Evolutionary conservation across 2,329 filamentous ascomycete species (phyloP).

Genomic region (Xylariaceae sp.): DNA sequence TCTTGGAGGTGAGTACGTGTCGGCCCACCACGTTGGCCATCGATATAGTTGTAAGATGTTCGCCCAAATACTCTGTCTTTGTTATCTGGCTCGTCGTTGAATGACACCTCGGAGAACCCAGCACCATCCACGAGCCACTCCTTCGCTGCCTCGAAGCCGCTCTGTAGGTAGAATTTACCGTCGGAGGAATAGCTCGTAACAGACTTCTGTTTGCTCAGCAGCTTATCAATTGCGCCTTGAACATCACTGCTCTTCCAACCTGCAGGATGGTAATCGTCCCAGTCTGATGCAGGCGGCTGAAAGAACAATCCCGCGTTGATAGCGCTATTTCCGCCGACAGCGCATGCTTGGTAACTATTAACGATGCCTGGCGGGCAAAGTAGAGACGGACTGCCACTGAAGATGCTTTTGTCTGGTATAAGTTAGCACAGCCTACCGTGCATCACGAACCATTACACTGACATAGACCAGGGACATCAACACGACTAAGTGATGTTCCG

Average conservation of each 20-base stretch:
- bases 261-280: constrained; percentile 54
- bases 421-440: not conserved
- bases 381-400: constrained; percentile 47
- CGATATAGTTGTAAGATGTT: constrained; percentile 54
- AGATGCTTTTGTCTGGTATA: constrained; percentile 54
- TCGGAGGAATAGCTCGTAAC: constrained; percentile 52
- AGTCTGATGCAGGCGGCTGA: constrained; percentile 58
- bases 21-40: constrained; percentile 57
- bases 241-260: constrained; percentile 60
- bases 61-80: constrained; percentile 57
- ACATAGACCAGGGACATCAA: constrained; percentile 60
- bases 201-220: constrained; percentile 51
- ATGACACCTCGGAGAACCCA: constrained; percentile 53
- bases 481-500: constrained; percentile 53
- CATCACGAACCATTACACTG: constrained; percentile 20
- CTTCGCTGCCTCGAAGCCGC: constrained; percentile 52
- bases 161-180: constrained; percentile 53
- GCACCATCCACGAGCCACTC: constrained; percentile 57
- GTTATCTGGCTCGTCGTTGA: constrained; percentile 52
- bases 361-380: constrained; percentile 48
- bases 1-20: constrained; percentile 56
- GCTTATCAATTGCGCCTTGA: constrained; percentile 49
- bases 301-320: constrained; percentile 62
- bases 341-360: constrained; percentile 55
- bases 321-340: constrained; percentile 57